These are phyloP conservation scores for Metschnikowia peoriensis DNA, from an alignment of 805 yeast species.

Conservation along the genomic window DNA sequence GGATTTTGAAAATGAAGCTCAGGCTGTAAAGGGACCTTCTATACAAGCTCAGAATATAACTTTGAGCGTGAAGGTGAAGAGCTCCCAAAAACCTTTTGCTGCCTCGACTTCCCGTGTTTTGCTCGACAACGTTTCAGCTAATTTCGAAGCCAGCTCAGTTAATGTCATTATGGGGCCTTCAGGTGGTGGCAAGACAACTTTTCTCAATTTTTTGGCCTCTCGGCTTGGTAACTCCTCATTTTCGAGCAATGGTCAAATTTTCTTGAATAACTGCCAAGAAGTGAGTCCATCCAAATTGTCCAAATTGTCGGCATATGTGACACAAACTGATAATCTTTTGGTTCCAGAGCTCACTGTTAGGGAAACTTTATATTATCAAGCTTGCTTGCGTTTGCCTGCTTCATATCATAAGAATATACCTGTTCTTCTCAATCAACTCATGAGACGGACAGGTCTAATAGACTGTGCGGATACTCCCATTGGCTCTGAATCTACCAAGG, in stretches of 20 bases:
- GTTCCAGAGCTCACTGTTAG: slow-evolving; percentile 70
- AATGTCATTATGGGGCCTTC: slow-evolving; percentile 82
- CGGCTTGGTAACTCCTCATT: slow-evolving; percentile 38
- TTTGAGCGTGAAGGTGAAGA: slow-evolving; percentile 16
- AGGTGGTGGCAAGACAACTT: slow-evolving; percentile 74
- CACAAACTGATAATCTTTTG: slow-evolving; percentile 76
- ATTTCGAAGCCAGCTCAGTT: slow-evolving; percentile 52
- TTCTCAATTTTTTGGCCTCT: slow-evolving; percentile 61
- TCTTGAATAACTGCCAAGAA: slow-evolving; percentile 26
- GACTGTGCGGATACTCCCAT: slow-evolving; percentile 73
- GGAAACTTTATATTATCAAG: slow-evolving; percentile 74
- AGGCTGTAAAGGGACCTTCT: slow-evolving; percentile 7
- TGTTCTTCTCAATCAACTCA: slow-evolving; percentile 52
- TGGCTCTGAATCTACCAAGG: slow-evolving; percentile 38
- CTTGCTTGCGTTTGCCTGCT: slow-evolving; percentile 58
- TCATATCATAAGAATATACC: slow-evolving; percentile 40
- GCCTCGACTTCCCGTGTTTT: slow-evolving; percentile 14
- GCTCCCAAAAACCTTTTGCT: slow-evolving; percentile 9
- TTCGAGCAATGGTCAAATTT: slow-evolving; percentile 25
- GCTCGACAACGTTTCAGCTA: slow-evolving; percentile 47
- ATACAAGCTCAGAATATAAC: slow-evolving; percentile 13
- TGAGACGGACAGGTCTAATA: slow-evolving; percentile 62
- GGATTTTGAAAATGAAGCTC: slow-evolving; percentile 7
- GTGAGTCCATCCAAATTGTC: slow-evolving; percentile 26
- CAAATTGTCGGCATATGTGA: slow-evolving; percentile 64